phyloP scores from a whole-genome alignment of 441 rosid genomes.

The Erodium trifolium region DNA sequence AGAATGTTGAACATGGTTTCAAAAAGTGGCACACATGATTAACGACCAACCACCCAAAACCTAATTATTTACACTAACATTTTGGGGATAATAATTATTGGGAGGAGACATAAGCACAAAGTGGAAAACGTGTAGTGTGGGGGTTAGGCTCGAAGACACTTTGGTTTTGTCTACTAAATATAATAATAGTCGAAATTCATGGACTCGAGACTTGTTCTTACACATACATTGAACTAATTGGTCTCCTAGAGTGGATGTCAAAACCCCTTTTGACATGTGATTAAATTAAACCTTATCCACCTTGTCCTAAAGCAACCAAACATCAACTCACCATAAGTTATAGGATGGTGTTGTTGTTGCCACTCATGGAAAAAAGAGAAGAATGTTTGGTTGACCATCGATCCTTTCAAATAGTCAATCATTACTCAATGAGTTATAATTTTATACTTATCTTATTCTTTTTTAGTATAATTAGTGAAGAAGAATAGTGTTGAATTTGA shows the following conservation, averaged over 20 bases:
- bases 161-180: background rate
- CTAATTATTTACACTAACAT: background rate
- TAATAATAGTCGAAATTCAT: background rate
- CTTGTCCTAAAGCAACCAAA: background rate
- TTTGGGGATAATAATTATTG: background rate
- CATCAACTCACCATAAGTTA: background rate
- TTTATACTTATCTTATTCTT: too few species aligned
- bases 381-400: conserved; percentile 3
- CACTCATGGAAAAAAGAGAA: background rate
- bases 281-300: background rate
- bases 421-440: background rate
- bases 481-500: too few species aligned
- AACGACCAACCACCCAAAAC: background rate
- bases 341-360: background rate
- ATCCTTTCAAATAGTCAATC: conserved; percentile 1
- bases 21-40: background rate
- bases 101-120: background rate
- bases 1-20: background rate
- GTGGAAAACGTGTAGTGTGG: background rate
- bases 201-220: background rate
- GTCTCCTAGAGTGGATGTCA: background rate
- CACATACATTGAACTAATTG: background rate
- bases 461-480: too few species aligned
- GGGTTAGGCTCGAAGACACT: background rate
- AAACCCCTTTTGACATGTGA: background rate